Percentiles rank a stretch among this genome's conserved stretches.
Conservation (phyloP, 2,329 filamentous ascomycete species). For the Fusarium tupiense region DNA sequence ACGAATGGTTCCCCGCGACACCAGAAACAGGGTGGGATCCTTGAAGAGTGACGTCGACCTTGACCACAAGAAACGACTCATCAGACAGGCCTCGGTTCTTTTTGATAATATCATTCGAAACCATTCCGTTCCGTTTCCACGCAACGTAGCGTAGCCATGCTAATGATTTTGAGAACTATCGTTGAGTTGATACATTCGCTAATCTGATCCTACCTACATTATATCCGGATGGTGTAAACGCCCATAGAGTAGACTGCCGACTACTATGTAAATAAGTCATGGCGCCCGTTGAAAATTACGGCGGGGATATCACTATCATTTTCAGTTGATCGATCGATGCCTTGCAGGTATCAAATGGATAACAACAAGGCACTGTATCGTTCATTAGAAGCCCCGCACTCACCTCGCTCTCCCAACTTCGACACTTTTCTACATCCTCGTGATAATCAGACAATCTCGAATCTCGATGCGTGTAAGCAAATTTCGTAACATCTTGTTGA, state of each 20-base stretch:
- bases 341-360: background rate
- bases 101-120: background rate
- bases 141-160: background rate
- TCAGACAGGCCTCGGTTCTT: constrained; percentile 8
- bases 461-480: background rate
- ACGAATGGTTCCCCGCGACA: constrained; percentile 32
- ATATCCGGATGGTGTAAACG: background rate
- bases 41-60: constrained; percentile 40
- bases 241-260: background rate
- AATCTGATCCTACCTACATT: background rate
- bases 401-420: background rate
- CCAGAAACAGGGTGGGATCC: constrained; percentile 40
- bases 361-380: background rate
- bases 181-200: background rate
- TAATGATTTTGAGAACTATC: background rate
- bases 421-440: background rate
- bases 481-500: background rate
- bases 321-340: background rate
- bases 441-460: background rate
- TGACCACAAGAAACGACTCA: constrained; percentile 1
- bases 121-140: too few species aligned
- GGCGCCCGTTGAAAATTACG: constrained; percentile 1
- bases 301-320: background rate
- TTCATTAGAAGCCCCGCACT: background rate
- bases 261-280: background rate